phyloP scores from a whole-genome alignment of 2,329 filamentous ascomycete species.

The Aschersonia sp. region DNA sequence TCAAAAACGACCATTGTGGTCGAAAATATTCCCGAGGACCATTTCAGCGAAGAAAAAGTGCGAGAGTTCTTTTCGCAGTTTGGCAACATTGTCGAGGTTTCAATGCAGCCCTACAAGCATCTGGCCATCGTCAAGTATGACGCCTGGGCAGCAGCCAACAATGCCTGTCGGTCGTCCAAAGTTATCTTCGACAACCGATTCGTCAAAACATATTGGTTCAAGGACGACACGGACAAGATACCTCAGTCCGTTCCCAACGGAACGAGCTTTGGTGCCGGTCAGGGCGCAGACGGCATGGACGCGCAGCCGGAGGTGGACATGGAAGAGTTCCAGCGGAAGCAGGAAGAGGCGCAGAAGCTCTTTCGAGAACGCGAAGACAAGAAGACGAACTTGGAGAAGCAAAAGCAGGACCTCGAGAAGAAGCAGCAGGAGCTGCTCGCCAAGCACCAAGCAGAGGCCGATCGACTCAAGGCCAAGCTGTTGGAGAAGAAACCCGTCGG shows the following conservation, averaged over 20 bases:
- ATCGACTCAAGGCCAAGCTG: constrained; percentile 44
- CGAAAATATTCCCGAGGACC: constrained; percentile 62
- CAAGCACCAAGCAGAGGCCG: constrained; percentile 51
- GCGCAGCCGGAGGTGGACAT: constrained; percentile 46
- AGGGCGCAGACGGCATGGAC: constrained; percentile 7
- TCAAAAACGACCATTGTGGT: constrained; percentile 57
- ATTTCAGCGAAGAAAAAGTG: constrained; percentile 50
- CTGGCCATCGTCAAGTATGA: constrained; percentile 58
- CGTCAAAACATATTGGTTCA: constrained; percentile 72
- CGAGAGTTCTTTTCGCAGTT: constrained; percentile 59
- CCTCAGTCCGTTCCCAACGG: constrained; percentile 15
- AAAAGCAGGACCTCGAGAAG: constrained; percentile 49
- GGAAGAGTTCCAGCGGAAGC: constrained; percentile 52
- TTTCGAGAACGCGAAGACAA: constrained; percentile 52
- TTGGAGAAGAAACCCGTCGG: constrained; percentile 15
- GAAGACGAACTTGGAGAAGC: constrained; percentile 45
- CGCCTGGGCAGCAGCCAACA: constrained; percentile 49
- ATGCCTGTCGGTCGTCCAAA: constrained; percentile 63
- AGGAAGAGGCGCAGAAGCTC: constrained; percentile 56
- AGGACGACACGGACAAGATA: constrained; percentile 28
- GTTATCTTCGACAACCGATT: constrained; percentile 76
- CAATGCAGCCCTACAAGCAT: constrained; percentile 50
- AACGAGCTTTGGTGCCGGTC: constrained; percentile 4
- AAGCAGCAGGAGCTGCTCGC: constrained; percentile 47
- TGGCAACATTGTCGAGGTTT: constrained; percentile 48